Percentiles rank a stretch among this genome's conserved stretches.
Conservation (phyloP, 768 basidiomycete species). For the Boletus sensibilis region DNA sequence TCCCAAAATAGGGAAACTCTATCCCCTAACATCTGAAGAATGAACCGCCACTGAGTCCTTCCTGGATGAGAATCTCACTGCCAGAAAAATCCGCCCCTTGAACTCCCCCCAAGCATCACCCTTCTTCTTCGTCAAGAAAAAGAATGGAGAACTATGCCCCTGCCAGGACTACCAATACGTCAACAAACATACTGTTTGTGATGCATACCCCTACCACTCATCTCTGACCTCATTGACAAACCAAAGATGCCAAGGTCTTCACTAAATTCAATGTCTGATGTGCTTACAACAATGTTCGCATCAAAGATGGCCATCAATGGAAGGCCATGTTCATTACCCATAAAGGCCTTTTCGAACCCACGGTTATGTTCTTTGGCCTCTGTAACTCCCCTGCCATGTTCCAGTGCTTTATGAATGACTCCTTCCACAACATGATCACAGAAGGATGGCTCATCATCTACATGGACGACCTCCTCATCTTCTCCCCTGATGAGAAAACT, state of each 20-base stretch:
- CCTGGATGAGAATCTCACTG: background rate
- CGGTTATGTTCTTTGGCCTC: no score
- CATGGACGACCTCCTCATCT: conserved; percentile 28
- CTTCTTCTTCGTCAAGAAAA: background rate
- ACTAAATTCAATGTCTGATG: background rate
- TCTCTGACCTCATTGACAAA: background rate
- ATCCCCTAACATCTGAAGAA: background rate
- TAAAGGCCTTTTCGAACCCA: no score
- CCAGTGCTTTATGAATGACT: background rate
- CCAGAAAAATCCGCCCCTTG: background rate
- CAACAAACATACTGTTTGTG: background rate
- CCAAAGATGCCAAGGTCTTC: background rate
- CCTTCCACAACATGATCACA: background rate
- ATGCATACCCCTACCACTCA: background rate
- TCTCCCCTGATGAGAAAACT: conserved; percentile 31
- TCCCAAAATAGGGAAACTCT: background rate
- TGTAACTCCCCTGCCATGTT: no score
- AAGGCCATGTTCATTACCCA: no score
- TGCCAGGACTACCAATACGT: background rate
- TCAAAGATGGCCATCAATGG: no score
- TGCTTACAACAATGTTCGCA: no score
- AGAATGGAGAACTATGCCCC: background rate
- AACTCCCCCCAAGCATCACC: background rate
- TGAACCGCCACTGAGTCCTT: background rate
- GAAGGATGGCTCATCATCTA: background rate